Evolutionary conservation across 1,284 basidiomycete genomes (phyloP), one percentile per base, ranked within the genome.

Genomic region (Rhodotorula glutinis): DNA sequence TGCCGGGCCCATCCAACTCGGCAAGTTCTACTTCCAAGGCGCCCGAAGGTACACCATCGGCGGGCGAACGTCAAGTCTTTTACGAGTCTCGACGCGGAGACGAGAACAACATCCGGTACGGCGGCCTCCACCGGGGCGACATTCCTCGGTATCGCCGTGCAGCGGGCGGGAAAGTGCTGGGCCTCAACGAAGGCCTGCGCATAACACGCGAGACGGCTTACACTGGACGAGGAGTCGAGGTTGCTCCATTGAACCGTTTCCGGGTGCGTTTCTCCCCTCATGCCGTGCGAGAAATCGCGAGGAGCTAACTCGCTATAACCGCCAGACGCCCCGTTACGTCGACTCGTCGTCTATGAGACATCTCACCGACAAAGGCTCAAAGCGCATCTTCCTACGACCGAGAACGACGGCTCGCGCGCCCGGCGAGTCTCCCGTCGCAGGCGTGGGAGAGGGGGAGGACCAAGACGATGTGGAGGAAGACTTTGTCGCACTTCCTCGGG

Each of bases 41-140:
- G 25, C 25, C 25, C 23, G 23, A 13, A 4, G 14, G 23, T 23
- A 13, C 29, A 2, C 25, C 7, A 4, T 1, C 25, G 3, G 3
- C 40, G 7, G 13, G 27, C n/a, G 69, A 64, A 19, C 66, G 62
- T n/a, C 61, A 64, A 2, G 52, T 66, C 67, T 89, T 85, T 80
- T 88, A 84, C 75, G 84, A 84, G 9, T 88, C 91, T 76, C 81
- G 83, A 57, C 86, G 83, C 71, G 88, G 89, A 0, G 90, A 91
- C 75, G 73, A 79, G 54, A 78, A 86, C 66, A 91, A 88, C 74
- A 77, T 89, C 38, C 83, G 82, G 46, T 90, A 88, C 75, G 89
- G 88, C n/a, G 81, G 85, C 3, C 74, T 88, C 46, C 81, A 89
- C 75, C 77, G 83, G 23, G 83, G 85, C 43, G 84, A 88, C 71